Conservation (phyloP, 805 yeast species). For the Pichia insulana region DNA sequence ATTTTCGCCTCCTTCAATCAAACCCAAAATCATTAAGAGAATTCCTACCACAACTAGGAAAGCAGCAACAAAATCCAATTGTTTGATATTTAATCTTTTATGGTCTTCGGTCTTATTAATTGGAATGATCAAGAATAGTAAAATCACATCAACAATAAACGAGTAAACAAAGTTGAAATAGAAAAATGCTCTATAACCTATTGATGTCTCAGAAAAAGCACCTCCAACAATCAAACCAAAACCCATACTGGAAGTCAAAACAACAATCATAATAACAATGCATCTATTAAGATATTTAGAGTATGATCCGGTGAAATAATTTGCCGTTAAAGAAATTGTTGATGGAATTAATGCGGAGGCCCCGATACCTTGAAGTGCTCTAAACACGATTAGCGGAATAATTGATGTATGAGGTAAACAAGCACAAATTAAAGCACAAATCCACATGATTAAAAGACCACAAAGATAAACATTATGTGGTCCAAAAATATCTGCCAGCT, state of each 20-base stretch:
- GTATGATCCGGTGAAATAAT: constrained; percentile 17
- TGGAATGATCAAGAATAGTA: constrained; percentile 22
- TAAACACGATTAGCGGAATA: constrained; percentile 31
- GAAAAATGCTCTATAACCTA: constrained; percentile 34
- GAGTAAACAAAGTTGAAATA: constrained; percentile 30
- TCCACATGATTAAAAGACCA: constrained; percentile 14
- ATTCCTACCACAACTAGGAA: constrained; percentile 28
- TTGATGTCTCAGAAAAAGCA: constrained; percentile 29
- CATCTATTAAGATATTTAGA: constrained; percentile 9
- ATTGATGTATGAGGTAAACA: constrained; percentile 26
- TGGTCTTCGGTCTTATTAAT: constrained; percentile 23
- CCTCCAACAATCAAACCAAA: constrained; percentile 37
- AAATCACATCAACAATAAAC: constrained; percentile 14
- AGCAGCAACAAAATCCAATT: constrained; percentile 32
- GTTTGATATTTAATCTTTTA: constrained; percentile 12
- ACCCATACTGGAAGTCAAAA: constrained; percentile 27
- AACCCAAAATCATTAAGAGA: constrained; percentile 33
- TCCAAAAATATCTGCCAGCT: constrained; percentile 35
- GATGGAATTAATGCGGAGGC: constrained; percentile 35
- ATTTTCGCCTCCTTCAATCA: constrained; percentile 36
- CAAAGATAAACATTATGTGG: constrained; percentile 25
- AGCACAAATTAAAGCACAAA: constrained; percentile 29
- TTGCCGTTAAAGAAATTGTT: constrained; percentile 16
- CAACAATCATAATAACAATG: constrained; percentile 13
- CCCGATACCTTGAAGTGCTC: constrained; percentile 38